Conservation (phyloP, 176 grass and related monocot genomes). For the maize (Zea mays) region Zm-B73-REFERENCE-NAM-5.0 NC_050102.1:143395001-143395500, state of each 20-base stretch:
- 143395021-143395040: not conserved
- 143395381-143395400: slow-evolving; percentile 47
- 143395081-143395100: not conserved
- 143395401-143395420: slow-evolving; percentile 45
- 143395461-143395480: slow-evolving; percentile 55
- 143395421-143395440: slow-evolving; percentile 60
- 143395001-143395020: not conserved
- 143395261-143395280: slow-evolving; percentile 74
- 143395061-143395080: not conserved
- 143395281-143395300: slow-evolving; percentile 60
- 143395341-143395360: slow-evolving; percentile 85
- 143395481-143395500: slow-evolving; percentile 63
- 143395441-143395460: slow-evolving; percentile 68
- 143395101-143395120: not conserved
- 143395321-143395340: slow-evolving; percentile 75
- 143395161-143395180: slow-evolving; percentile 33
- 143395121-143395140: not conserved
- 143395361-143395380: slow-evolving; percentile 52
- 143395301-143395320: slow-evolving; percentile 64
- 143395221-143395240: slow-evolving; percentile 41
- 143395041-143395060: not conserved
- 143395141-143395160: not conserved
- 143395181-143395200: slow-evolving; percentile 69
- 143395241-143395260: slow-evolving; percentile 73
- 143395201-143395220: slow-evolving; percentile 54